Percentiles rank a stretch among this genome's conserved stretches.
Evolutionary conservation across 331 rosid species (phyloP).

Genomic region (Malus hybrid): DNA sequence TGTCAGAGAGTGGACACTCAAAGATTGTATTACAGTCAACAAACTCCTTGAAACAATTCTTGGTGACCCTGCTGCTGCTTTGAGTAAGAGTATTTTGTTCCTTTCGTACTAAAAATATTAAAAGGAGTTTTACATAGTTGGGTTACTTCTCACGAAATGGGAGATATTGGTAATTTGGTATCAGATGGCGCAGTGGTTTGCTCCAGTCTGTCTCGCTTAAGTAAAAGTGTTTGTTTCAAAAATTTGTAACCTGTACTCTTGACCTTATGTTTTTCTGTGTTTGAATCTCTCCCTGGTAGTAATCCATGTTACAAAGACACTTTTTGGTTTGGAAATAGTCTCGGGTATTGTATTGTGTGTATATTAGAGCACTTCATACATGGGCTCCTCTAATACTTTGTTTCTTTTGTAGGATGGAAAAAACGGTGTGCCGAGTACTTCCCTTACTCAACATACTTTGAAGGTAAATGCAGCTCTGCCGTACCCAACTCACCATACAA

Average conservation of each 20-base stretch:
- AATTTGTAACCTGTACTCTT: not conserved
- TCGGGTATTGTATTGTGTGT: not conserved
- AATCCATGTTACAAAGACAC: not conserved
- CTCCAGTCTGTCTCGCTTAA: not conserved
- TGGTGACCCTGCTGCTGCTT: slow-evolving; percentile 54
- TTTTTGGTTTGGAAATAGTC: not conserved
- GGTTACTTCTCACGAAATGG: not conserved
- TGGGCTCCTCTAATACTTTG: not conserved
- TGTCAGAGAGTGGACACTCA: slow-evolving; percentile 61
- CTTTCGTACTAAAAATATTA: not conserved
- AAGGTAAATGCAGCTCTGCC: slow-evolving; percentile 69
- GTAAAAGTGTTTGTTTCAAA: not conserved
- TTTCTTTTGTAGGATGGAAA: slow-evolving; percentile 72
- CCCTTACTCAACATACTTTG: slow-evolving; percentile 71
- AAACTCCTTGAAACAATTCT: slow-evolving; percentile 60
- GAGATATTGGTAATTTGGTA: not conserved
- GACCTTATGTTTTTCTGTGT: not conserved
- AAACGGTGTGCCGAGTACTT: slow-evolving; percentile 64
- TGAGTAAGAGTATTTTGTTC: slow-evolving; percentile 42
- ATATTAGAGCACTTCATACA: not conserved
- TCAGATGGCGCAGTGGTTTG: not conserved
- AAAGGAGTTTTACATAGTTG: not conserved
- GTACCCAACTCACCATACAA: slow-evolving; percentile 46
- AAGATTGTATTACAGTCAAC: slow-evolving; percentile 71
- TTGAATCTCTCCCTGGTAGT: not conserved